Evolutionary conservation across 192 early-diverging fungal genomes (phyloP), one percentile per base, ranked within the genome.

Genomic region (Backusella psychrophila): DNA sequence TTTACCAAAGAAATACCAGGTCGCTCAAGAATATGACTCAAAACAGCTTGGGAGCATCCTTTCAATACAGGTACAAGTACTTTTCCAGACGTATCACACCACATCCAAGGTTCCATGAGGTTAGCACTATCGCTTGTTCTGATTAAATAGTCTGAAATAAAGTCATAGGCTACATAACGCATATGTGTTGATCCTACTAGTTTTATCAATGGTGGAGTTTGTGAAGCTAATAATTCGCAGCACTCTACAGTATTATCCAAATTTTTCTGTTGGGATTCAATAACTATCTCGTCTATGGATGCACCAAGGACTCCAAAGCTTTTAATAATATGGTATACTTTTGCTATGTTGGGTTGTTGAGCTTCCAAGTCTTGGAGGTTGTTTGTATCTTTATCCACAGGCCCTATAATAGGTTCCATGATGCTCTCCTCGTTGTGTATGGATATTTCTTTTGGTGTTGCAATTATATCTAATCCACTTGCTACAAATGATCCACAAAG

Each of bases 1-100:
- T 1, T 33, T 69, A 69, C 67, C 23, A 26, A 21, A 11, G 68
- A 41, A 23, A 69, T 69, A 69, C 68, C 68, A 69, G 68, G 68
- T 1, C 34, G 21, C 9, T 23, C 21, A 36, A 69, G 23, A 2
- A 69, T 69, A 69, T 69, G 68, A 41, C 68, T 23, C 39, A 69
- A 23, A 38, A 69, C 68, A 69, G 35, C 38, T 38, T 41, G 34
- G 11, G 35, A 39, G 12, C 34, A 69, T 39, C 68, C 68, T 39
- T 69, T 38, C 34, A 69, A 69, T 1, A 38, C 68, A 69, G 68
- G 38, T 23, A 23, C 6, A 23, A 69, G 34, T 21, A 41, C n/a
- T 11, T 69, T 39, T 9, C 68, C 68, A 12, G 36, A 69, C 8
- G 23, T n/a, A 69, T 69, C 68, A 41, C 38, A 41, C 68, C 68